These are phyloP conservation scores for Inosperma sp. DNA, from an alignment of 768 basidiomycete species.

Conservation along the genomic window DNA sequence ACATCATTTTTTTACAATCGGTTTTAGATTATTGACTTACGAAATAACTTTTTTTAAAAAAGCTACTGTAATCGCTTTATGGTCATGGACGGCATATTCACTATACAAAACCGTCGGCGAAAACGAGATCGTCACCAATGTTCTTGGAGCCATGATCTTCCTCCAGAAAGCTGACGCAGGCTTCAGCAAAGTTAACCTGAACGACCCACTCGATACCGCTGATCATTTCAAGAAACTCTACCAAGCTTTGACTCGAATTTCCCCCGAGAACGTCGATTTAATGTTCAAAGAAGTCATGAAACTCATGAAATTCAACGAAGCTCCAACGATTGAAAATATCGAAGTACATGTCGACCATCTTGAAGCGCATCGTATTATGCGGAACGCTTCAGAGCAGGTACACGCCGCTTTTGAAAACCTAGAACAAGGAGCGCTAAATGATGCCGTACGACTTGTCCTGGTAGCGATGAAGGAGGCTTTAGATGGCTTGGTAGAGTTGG, in stretches of 20 bases:
- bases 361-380: constrained; percentile 26
- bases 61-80: constrained; percentile 19
- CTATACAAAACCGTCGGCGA: constrained; percentile 26
- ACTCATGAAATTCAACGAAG: constrained; percentile 16
- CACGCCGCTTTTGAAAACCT: constrained; percentile 26
- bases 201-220: constrained; percentile 20
- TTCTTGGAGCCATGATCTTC: constrained; percentile 28
- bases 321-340: constrained; percentile 15
- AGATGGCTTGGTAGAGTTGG: constrained; percentile 19
- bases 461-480: constrained; percentile 22
- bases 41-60: constrained; percentile 5
- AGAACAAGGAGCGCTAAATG: constrained; percentile 18
- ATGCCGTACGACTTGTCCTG: constrained; percentile 21
- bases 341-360: too few relatives aligned
- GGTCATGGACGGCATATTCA: constrained; percentile 16
- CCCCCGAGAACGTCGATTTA: constrained; percentile 18
- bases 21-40: constrained; percentile 11
- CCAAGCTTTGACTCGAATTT: constrained; percentile 17
- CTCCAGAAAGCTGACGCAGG: constrained; percentile 29
- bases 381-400: constrained; percentile 25
- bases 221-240: constrained; percentile 27
- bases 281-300: constrained; percentile 24
- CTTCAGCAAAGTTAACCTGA: constrained; percentile 24
- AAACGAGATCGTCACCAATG: constrained; percentile 24
- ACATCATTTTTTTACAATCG: neutral